These are phyloP conservation scores for Gaeumannomyces sp. DNA, from an alignment of 2,329 filamentous ascomycete species.

Conservation along the genomic window DNA sequence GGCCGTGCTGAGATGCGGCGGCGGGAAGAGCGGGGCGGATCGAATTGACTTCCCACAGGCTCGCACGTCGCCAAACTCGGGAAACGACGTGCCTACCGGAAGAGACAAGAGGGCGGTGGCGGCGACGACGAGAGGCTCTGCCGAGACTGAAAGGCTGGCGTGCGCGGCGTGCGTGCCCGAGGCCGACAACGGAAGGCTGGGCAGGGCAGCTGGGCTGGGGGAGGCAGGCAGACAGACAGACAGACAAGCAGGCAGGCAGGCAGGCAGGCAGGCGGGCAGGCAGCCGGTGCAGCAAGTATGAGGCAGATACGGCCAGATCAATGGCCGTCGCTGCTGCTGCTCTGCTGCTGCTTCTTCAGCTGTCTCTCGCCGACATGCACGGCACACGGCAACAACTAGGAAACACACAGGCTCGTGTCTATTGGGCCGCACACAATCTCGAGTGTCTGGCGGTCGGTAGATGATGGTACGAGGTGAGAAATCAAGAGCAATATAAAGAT, in stretches of 20 bases:
- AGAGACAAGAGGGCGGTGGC: not conserved
- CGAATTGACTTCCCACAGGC: not conserved
- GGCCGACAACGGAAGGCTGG: not conserved
- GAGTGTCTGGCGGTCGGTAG: not conserved
- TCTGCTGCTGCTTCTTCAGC: not conserved
- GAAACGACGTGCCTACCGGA: not conserved
- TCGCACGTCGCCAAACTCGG: not conserved
- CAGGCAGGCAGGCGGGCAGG: not conserved
- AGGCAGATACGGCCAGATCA: not conserved
- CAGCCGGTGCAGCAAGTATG: not conserved
- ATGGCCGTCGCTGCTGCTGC: not conserved
- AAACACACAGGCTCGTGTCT: not conserved
- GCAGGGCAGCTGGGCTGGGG: not conserved
- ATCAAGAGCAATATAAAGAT: not conserved
- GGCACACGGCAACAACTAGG: not conserved
- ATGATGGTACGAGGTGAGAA: not conserved
- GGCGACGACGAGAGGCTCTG: not conserved
- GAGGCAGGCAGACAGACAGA: not conserved
- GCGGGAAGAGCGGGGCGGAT: not conserved
- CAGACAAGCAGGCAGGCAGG: not conserved
- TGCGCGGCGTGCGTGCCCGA: not conserved
- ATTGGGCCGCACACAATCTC: not conserved
- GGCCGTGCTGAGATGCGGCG: not conserved
- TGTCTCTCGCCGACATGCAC: not conserved
- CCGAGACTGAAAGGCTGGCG: too few relatives aligned